These are phyloP conservation scores for Claviceps maximensis DNA, from an alignment of 2,329 filamentous ascomycete genomes.

Conservation along the genomic window DNA sequence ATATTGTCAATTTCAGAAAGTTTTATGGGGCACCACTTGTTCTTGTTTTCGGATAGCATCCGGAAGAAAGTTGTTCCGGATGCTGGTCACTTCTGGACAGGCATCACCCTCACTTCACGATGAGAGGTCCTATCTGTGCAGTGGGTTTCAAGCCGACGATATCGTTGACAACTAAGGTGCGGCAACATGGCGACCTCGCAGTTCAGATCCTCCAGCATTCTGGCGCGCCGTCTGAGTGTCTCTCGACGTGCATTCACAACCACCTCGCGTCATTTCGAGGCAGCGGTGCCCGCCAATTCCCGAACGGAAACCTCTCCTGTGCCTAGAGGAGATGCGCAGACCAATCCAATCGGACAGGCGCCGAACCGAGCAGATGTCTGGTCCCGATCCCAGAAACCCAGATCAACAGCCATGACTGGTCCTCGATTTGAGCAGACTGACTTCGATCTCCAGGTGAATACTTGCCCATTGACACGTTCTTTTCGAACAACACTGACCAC, in stretches of 20 bases:
- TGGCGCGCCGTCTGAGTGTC: conserved; percentile 31
- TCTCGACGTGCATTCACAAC: conserved; percentile 34
- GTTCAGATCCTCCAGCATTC: conserved; percentile 30
- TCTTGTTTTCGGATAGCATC: neutral
- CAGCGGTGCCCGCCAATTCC: conserved; percentile 26
- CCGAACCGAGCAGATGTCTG: conserved; percentile 74
- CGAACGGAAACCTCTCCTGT: conserved; percentile 27
- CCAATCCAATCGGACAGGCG: conserved; percentile 54
- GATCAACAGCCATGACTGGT: conserved; percentile 76
- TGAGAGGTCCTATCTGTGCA: neutral
- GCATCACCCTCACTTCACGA: neutral
- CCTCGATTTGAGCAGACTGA: conserved; percentile 96
- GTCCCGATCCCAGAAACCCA: conserved; percentile 74
- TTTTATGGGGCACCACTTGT: neutral
- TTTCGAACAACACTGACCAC: conserved; percentile 9
- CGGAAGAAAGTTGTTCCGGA: conserved; percentile 8
- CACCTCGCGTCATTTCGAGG: conserved; percentile 34
- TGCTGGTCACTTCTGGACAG: neutral
- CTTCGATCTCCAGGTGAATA: conserved; percentile 72
- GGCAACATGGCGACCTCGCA: conserved; percentile 30
- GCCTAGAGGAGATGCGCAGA: conserved; percentile 27
- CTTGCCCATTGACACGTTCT: neutral
- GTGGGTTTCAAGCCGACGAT: conserved; percentile 1
- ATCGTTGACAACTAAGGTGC: neutral
- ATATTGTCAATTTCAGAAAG: neutral